These are phyloP conservation scores for Annona squamosa DNA, from an alignment of 164 flowering plant species.

Conservation along the genomic window DNA sequence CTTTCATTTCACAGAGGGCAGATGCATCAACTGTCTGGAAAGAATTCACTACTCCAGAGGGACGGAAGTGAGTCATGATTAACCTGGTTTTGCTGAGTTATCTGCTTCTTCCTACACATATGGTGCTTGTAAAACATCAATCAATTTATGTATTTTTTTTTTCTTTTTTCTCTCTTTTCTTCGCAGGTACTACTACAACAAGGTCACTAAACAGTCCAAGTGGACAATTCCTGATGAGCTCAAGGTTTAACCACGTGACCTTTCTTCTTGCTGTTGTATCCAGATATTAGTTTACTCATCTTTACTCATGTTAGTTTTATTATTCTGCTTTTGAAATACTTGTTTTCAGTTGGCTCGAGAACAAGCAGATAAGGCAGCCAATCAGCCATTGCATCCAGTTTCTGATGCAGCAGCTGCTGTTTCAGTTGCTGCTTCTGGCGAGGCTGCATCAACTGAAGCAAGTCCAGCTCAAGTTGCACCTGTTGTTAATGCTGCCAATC, in stretches of 20 bases:
- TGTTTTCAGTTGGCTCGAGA: constrained; percentile 80
- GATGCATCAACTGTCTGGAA: constrained; percentile 98
- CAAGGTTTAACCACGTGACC: constrained; percentile 38
- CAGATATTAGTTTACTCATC: neutral
- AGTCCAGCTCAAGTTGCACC: constrained; percentile 62
- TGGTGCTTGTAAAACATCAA: neutral
- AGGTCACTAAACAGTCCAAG: constrained; percentile 75
- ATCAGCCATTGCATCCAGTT: constrained; percentile 36
- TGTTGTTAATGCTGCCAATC: constrained; percentile 28
- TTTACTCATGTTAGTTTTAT: neutral
- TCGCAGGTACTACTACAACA: constrained; percentile 88
- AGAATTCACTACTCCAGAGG: constrained; percentile 83
- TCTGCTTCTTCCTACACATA: neutral
- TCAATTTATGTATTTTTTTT: neutral
- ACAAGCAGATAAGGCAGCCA: constrained; percentile 50
- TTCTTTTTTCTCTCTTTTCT: neutral
- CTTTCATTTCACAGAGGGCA: constrained; percentile 62
- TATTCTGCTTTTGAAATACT: constrained; percentile 2
- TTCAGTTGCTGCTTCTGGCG: constrained; percentile 23
- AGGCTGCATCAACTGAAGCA: constrained; percentile 17
- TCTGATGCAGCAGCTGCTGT: constrained; percentile 12
- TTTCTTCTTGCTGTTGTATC: neutral
- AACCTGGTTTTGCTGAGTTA: neutral
- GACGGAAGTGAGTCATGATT: constrained; percentile 53
- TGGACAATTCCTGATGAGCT: constrained; percentile 93